phyloP scores from a whole-genome alignment of 768 basidiomycete genomes.

The Phylloporus arenicola region DNA sequence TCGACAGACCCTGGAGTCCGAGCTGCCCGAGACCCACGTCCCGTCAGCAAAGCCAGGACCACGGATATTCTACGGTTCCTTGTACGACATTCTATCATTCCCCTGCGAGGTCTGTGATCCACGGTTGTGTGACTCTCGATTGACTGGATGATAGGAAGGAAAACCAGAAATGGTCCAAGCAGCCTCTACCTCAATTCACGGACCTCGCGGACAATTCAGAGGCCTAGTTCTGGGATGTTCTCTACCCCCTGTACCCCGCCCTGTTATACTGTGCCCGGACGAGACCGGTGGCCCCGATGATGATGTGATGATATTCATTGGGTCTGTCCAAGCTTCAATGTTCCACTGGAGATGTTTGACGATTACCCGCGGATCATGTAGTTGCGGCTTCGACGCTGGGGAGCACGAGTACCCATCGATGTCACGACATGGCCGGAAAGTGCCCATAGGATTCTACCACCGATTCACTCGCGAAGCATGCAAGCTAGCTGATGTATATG shows the following conservation, averaged over 20 bases:
- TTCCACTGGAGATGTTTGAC: background rate
- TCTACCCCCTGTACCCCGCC: conserved; percentile 60
- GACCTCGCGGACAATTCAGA: conserved; percentile 5
- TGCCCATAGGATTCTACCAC: conserved; percentile 81
- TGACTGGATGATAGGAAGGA: conserved; percentile 56
- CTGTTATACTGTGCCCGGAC: conserved; percentile 61
- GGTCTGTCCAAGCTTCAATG: conserved; percentile 39
- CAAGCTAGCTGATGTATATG: conserved; percentile 57
- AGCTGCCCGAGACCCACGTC: conserved; percentile 25
- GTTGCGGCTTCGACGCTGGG: conserved; percentile 92
- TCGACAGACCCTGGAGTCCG: conserved; percentile 55
- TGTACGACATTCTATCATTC: conserved; percentile 91
- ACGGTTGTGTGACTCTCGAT: background rate
- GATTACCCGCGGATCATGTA: conserved; percentile 22
- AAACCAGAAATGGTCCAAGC: conserved; percentile 74
- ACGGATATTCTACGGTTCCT: conserved; percentile 79
- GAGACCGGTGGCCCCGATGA: conserved; percentile 58
- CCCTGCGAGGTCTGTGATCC: conserved; percentile 70
- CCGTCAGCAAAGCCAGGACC: conserved; percentile 39
- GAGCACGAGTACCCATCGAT: conserved; percentile 88
- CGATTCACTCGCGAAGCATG: conserved; percentile 74
- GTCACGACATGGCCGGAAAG: conserved; percentile 88
- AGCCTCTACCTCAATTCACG: conserved; percentile 48
- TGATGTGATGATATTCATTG: conserved; percentile 81
- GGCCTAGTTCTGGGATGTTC: conserved; percentile 22